A percentile compares a stretch with the other conserved stretches of the same genome.
These are phyloP conservation scores for Heracleum sosnowskyi DNA, from an alignment of 129 eudicot species.

Conservation along the genomic window DNA sequence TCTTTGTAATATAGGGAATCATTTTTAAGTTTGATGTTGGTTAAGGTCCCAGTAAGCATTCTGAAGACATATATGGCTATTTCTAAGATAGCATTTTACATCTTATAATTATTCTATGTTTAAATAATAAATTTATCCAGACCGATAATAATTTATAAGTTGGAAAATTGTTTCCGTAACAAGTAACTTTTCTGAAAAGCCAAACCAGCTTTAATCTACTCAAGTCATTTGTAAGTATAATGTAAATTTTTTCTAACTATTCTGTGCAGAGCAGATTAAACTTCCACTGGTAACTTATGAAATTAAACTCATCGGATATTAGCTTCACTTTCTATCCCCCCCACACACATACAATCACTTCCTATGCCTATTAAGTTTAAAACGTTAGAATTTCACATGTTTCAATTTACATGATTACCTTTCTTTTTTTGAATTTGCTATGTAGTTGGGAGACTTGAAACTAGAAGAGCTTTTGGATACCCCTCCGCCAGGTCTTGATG, in stretches of 20 bases:
- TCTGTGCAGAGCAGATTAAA: neutral
- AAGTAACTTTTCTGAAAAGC: neutral
- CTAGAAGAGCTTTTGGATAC: conserved; percentile 61
- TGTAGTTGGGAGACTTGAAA: conserved; percentile 53
- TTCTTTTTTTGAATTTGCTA: conserved; percentile 5
- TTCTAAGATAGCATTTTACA: neutral
- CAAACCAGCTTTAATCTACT: neutral
- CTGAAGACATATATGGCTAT: neutral
- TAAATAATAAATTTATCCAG: neutral
- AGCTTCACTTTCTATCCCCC: neutral
- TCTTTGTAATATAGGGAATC: neutral
- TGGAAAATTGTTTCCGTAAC: neutral
- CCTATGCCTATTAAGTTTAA: neutral
- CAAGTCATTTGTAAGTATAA: neutral
- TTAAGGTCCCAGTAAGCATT: neutral
- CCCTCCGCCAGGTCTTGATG: conserved; percentile 68
- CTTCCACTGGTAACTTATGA: neutral
- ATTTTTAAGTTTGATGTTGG: neutral
- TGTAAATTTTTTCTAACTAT: neutral
- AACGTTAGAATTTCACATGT: neutral
- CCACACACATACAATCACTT: too few species aligned
- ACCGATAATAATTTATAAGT: neutral
- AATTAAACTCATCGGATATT: neutral
- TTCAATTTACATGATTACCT: conserved; percentile 10
- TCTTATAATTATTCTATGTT: neutral